Percentiles rank a stretch among this genome's conserved stretches.
Evolutionary conservation across 2,329 filamentous ascomycete species (phyloP).

Genomic region (Lithohypha guttulata): DNA sequence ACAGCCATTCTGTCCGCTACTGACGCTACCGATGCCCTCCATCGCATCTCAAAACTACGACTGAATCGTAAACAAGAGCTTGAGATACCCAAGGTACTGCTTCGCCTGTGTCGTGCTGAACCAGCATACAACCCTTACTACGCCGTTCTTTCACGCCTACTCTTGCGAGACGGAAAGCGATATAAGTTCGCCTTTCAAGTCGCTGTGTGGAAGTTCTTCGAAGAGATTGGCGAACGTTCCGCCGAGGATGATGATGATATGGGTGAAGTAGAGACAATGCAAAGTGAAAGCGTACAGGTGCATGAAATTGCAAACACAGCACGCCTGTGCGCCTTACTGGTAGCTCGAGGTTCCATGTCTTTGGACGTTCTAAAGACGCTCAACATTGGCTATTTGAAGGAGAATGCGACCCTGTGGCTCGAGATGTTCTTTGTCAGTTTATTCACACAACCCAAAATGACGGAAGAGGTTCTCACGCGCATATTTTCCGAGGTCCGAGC

Average conservation of each 20-base stretch:
- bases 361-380: slow-evolving; percentile 53
- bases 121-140: slow-evolving; percentile 87
- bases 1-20: slow-evolving; percentile 75
- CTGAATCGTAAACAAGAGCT: slow-evolving; percentile 77
- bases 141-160: slow-evolving; percentile 65
- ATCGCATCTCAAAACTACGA: slow-evolving; percentile 67
- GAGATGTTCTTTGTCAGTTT: slow-evolving; percentile 70
- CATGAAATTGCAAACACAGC: slow-evolving; percentile 57
- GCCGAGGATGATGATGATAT: slow-evolving; percentile 48
- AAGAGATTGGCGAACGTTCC: slow-evolving; percentile 68
- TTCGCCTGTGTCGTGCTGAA: slow-evolving; percentile 79
- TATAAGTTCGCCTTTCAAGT: slow-evolving; percentile 80
- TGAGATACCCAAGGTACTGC: slow-evolving; percentile 76
- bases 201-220: slow-evolving; percentile 75
- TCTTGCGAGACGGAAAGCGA: slow-evolving; percentile 60
- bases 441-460: slow-evolving; percentile 52
- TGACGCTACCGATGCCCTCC: slow-evolving; percentile 73
- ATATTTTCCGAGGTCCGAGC: slow-evolving; percentile 51
- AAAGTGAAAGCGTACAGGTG: slow-evolving; percentile 39
- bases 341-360: slow-evolving; percentile 48
- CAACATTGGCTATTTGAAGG: slow-evolving; percentile 66
- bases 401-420: slow-evolving; percentile 65
- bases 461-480: slow-evolving; percentile 47
- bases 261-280: slow-evolving; percentile 22
- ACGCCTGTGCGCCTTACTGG: slow-evolving; percentile 53